These are phyloP conservation scores for Sanguinoderma infundibulare DNA, from an alignment of 1,284 basidiomycete species.

Conservation along the genomic window DNA sequence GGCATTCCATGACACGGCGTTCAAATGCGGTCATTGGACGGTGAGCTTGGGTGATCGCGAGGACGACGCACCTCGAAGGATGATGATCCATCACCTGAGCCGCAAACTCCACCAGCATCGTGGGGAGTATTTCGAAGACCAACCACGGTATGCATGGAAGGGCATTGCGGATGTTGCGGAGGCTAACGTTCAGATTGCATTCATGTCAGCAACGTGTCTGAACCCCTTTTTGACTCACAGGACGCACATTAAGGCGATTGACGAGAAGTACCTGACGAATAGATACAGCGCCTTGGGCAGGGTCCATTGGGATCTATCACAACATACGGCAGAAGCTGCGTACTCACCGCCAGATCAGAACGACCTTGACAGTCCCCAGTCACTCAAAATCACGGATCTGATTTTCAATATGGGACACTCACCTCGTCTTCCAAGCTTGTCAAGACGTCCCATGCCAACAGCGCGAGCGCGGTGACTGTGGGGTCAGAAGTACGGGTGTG, in stretches of 20 bases:
- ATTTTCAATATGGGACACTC: constrained; percentile 1
- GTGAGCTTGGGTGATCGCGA: too few relatives aligned
- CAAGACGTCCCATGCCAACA: constrained; percentile 46
- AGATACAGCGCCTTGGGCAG: constrained; percentile 32
- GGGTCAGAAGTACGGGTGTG: neutral
- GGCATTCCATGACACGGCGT: neutral
- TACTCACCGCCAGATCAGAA: constrained; percentile 30
- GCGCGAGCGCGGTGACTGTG: constrained; percentile 44
- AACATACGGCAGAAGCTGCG: neutral
- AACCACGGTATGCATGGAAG: constrained; percentile 36
- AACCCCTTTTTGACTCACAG: neutral
- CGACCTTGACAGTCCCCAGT: constrained; percentile 13
- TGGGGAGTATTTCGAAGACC: constrained; percentile 36
- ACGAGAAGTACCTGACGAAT: constrained; percentile 33
- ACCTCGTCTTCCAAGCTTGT: constrained; percentile 47
- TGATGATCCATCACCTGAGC: constrained; percentile 38
- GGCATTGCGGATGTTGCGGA: constrained; percentile 21
- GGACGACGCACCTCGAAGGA: constrained; percentile 34
- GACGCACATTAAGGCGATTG: constrained; percentile 31
- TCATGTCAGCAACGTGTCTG: neutral
- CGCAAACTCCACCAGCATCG: constrained; percentile 34
- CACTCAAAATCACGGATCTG: constrained; percentile 1
- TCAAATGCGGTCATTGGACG: neutral
- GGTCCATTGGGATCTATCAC: constrained; percentile 30
- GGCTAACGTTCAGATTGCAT: constrained; percentile 13